These are phyloP conservation scores for Amanita pseudoporphyria DNA, from an alignment of 768 basidiomycete genomes.

Conservation along the genomic window DNA sequence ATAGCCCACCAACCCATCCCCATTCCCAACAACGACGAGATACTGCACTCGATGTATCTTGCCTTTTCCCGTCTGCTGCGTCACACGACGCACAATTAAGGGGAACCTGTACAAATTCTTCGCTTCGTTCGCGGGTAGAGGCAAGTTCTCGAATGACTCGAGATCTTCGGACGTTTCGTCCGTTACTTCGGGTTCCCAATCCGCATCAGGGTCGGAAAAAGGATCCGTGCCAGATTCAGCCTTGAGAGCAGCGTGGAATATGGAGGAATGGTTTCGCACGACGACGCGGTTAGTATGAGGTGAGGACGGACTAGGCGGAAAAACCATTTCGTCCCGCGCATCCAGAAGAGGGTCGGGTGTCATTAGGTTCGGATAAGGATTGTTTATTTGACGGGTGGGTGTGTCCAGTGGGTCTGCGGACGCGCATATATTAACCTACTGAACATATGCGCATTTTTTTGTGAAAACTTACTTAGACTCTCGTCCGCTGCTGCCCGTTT, in stretches of 20 bases:
- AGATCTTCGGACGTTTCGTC: slow-evolving; percentile 23
- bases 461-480: slow-evolving; percentile 2
- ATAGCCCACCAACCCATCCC: slow-evolving; percentile 72
- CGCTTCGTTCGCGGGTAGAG: slow-evolving; percentile 13
- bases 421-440: not conserved
- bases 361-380: slow-evolving; percentile 51
- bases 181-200: slow-evolving; percentile 14
- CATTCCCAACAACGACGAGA: slow-evolving; percentile 73
- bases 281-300: slow-evolving; percentile 55
- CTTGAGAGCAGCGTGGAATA: slow-evolving; percentile 38
- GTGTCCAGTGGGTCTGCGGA: slow-evolving; percentile 1
- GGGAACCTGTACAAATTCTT: slow-evolving; percentile 28
- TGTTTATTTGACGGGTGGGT: not conserved
- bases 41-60: slow-evolving; percentile 59
- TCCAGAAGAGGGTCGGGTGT: slow-evolving; percentile 52
- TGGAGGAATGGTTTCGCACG: slow-evolving; percentile 63
- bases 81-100: slow-evolving; percentile 49
- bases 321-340: slow-evolving; percentile 41
- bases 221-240: slow-evolving; percentile 20
- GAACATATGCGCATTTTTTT: not conserved
- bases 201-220: slow-evolving; percentile 18
- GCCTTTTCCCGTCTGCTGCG: slow-evolving; percentile 91
- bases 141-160: slow-evolving; percentile 18
- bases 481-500: slow-evolving; percentile 1
- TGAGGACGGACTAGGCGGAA: slow-evolving; percentile 41